Evolutionary conservation across 1,284 basidiomycete genomes (phyloP), one percentile per base, ranked within the genome.

Genomic region (Austroboletus novae-zelandiae): DNA sequence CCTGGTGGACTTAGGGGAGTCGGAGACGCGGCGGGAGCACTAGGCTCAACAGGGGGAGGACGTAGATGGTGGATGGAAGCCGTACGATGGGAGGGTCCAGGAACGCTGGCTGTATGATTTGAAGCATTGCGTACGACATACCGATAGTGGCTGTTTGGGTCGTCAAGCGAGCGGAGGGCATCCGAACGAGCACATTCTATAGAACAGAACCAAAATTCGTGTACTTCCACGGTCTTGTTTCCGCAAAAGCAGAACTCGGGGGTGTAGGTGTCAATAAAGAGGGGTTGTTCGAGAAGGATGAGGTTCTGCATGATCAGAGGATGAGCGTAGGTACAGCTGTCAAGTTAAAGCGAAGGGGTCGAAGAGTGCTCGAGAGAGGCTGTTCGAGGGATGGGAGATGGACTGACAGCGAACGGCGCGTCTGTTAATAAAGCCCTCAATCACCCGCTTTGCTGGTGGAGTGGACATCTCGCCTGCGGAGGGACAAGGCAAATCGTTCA

Each of bases 151-250:
- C 49, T 56, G 14, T 61, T 40, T 4, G 52, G 45, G 9, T 47
- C 45, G 8, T 45, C 57, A 23, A 69, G 62, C 4, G 66, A 61
- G 17, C 57, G 54, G 17, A 68, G 58, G 29, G 67, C 47, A 27
- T 69, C 67, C 11, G 14, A 30, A 20, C 56, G 64, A 8, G 67
- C 67, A 11, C 67, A 68, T 0, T 48, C 3, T 1, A 50, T 53
- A 17, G 67, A 69, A 31, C 64, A 66, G 34, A 54, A 69, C 50
- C 47, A 67, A 36, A 56, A 65, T 0, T 69, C 66, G 27, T 66
- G 67, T n/a, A 43, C 50, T 37, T 55, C 48, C 0, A 51, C 32
- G 0, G 64, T 64, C 36, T 23, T 34, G 18, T 40, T 51, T n/a
- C 67, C 67, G 15, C 64, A 68, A 40, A 58, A 58, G 43, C 64